Conservation (phyloP, 225 moss, liverwort and hornwort species). For the Polytrichum commune region DNA sequence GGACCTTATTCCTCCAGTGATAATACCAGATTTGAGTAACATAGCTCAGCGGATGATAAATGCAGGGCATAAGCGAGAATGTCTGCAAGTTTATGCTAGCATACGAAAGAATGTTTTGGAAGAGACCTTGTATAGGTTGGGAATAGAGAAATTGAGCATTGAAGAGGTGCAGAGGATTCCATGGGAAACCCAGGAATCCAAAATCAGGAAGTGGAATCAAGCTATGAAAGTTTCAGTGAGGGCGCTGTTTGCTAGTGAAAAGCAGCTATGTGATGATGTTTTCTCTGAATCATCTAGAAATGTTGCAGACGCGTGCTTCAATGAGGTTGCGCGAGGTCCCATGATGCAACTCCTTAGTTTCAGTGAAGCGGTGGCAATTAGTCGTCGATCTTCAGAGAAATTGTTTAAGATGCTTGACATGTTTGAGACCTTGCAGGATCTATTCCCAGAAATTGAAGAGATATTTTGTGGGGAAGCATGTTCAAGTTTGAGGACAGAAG, state of each 20-base stretch:
- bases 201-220: conserved; percentile 96
- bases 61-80: conserved; percentile 76
- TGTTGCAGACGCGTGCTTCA: conserved; percentile 58
- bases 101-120: conserved; percentile 78
- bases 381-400: conserved; percentile 86
- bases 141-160: conserved; percentile 77
- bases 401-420: conserved; percentile 96
- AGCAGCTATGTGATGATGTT: conserved; percentile 74
- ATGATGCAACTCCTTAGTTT: conserved; percentile 93
- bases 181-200: conserved; percentile 83
- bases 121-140: conserved; percentile 77
- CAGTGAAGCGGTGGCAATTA: conserved; percentile 86
- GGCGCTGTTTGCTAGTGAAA: conserved; percentile 87
- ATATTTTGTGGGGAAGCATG: conserved; percentile 78
- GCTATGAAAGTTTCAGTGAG: conserved; percentile 85
- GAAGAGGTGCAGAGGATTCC: conserved; percentile 90
- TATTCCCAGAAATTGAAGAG: conserved; percentile 76
- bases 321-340: conserved; percentile 69
- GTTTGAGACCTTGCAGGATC: conserved; percentile 92
- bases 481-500: conserved; percentile 61
- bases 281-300: conserved; percentile 21
- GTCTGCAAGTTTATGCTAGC: conserved; percentile 81
- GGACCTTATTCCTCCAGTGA: conserved; percentile 76
- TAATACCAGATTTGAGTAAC: conserved; percentile 73
- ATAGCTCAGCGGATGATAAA: conserved; percentile 82